These are phyloP conservation scores for Mycena crocata DNA, from an alignment of 768 basidiomycete species.

Conservation along the genomic window DNA sequence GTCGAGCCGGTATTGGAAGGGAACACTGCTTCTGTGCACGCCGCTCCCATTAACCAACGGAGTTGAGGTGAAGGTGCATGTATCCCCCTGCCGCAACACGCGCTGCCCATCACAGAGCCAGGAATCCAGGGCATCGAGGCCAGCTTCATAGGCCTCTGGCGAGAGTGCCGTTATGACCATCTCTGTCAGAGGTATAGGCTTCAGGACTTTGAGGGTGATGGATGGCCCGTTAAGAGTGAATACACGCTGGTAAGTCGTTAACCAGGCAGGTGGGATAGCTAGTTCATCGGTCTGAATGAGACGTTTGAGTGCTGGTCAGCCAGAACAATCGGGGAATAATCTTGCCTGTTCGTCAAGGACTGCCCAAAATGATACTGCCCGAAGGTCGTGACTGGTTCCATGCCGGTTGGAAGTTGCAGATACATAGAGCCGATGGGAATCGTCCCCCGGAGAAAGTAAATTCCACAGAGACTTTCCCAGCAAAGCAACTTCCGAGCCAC, in stretches of 20 bases:
- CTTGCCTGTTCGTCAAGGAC: slow-evolving; percentile 53
- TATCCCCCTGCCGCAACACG: slow-evolving; percentile 66
- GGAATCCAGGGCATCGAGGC: slow-evolving; percentile 50
- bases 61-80: slow-evolving; percentile 43
- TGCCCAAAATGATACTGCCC: slow-evolving; percentile 41
- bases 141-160: slow-evolving; percentile 58
- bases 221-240: slow-evolving; percentile 39
- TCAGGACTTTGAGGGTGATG: slow-evolving; percentile 39
- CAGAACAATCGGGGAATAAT: not conserved
- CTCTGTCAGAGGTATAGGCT: slow-evolving; percentile 57
- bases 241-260: slow-evolving; percentile 46
- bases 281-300: slow-evolving; percentile 45
- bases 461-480: slow-evolving; percentile 12
- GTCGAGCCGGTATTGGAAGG: slow-evolving; percentile 60
- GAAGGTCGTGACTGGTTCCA: slow-evolving; percentile 1
- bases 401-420: slow-evolving; percentile 21
- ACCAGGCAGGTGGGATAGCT: slow-evolving; percentile 57
- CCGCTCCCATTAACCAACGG: slow-evolving; percentile 30
- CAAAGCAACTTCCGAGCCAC: slow-evolving; percentile 19
- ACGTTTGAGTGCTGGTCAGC: slow-evolving; percentile 3
- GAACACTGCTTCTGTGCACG: slow-evolving; percentile 27
- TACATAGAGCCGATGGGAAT: slow-evolving; percentile 19
- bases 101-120: slow-evolving; percentile 55
- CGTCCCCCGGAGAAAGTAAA: slow-evolving; percentile 3
- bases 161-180: slow-evolving; percentile 66